Conservation (phyloP, 2,329 filamentous ascomycete genomes). For the Knufia fluminis region DNA sequence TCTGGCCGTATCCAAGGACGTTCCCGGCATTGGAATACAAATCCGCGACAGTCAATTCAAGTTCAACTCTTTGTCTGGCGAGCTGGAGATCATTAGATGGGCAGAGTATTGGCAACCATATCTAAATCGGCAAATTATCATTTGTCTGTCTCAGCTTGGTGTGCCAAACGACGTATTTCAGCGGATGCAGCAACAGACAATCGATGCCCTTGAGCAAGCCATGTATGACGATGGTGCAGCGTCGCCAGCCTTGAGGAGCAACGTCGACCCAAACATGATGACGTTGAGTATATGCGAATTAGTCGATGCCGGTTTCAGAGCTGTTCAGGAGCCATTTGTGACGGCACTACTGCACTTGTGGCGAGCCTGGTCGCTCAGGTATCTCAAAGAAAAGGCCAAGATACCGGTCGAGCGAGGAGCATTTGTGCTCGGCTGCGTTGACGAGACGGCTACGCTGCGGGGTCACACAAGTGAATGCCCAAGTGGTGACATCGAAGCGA, state of each 20-base stretch:
- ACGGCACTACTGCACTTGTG: slow-evolving; percentile 71
- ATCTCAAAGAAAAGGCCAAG: slow-evolving; percentile 84
- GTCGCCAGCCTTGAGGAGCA: slow-evolving; percentile 58
- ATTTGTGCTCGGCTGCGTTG: slow-evolving; percentile 78
- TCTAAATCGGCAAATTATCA: slow-evolving; percentile 82
- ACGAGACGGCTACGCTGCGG: slow-evolving; percentile 67
- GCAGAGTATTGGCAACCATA: slow-evolving; percentile 68
- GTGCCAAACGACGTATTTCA: slow-evolving; percentile 63
- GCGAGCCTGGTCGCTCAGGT: slow-evolving; percentile 80
- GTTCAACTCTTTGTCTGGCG: slow-evolving; percentile 61
- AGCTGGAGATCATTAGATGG: slow-evolving; percentile 75
- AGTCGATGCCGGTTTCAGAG: slow-evolving; percentile 71
- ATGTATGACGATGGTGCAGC: slow-evolving; percentile 59
- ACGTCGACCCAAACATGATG: slow-evolving; percentile 76
- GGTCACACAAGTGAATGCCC: slow-evolving; percentile 56
- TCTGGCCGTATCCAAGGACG: slow-evolving; percentile 62
- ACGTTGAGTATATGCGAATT: slow-evolving; percentile 67
- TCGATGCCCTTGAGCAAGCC: slow-evolving; percentile 58
- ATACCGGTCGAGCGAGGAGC: slow-evolving; percentile 75
- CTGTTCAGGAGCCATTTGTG: slow-evolving; percentile 66
- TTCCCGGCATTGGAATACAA: slow-evolving; percentile 59
- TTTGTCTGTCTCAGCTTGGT: slow-evolving; percentile 70
- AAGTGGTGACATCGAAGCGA: slow-evolving; percentile 24
- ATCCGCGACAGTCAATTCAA: slow-evolving; percentile 82
- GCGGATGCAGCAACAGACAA: slow-evolving; percentile 57